Conservation (phyloP, 1,284 basidiomycete genomes). For the Thelephora terrestris region DNA sequence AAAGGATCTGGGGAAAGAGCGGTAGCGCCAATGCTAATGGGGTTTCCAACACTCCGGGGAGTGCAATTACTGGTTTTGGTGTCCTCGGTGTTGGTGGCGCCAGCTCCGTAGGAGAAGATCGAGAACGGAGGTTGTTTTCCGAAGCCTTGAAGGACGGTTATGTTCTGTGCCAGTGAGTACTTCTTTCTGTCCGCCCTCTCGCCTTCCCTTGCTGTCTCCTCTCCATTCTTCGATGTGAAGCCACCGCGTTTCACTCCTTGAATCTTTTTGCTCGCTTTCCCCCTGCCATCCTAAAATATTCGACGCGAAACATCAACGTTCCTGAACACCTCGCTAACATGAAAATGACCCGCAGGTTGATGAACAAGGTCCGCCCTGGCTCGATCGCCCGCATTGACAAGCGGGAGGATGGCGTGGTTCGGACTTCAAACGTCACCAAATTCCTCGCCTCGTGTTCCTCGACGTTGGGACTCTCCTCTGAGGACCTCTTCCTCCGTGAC, state of each 20-base stretch:
- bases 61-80: background rate
- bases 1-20: conserved; percentile 61
- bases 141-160: conserved; percentile 76
- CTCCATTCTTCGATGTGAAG: conserved; percentile 2
- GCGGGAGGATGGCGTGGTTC: conserved; percentile 56
- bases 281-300: background rate
- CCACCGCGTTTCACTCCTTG: background rate
- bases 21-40: conserved; percentile 17
- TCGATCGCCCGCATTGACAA: conserved; percentile 53
- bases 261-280: conserved; percentile 3
- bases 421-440: conserved; percentile 59
- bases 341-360: conserved; percentile 35
- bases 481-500: conserved; percentile 58
- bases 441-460: conserved; percentile 64
- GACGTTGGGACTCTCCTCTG: conserved; percentile 42
- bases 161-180: conserved; percentile 76
- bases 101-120: conserved; percentile 54
- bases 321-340: too few relatives aligned
- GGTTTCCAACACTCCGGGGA: conserved; percentile 11
- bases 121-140: conserved; percentile 60
- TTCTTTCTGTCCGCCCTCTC: conserved; percentile 8
- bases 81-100: conserved; percentile 25
- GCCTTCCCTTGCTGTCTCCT: too few relatives aligned
- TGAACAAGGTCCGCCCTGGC: conserved; percentile 61
- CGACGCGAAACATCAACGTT: too few relatives aligned